Evolutionary conservation across 2,329 filamentous ascomycete species (phyloP).

Genomic region (Juglanconis juglandina): DNA sequence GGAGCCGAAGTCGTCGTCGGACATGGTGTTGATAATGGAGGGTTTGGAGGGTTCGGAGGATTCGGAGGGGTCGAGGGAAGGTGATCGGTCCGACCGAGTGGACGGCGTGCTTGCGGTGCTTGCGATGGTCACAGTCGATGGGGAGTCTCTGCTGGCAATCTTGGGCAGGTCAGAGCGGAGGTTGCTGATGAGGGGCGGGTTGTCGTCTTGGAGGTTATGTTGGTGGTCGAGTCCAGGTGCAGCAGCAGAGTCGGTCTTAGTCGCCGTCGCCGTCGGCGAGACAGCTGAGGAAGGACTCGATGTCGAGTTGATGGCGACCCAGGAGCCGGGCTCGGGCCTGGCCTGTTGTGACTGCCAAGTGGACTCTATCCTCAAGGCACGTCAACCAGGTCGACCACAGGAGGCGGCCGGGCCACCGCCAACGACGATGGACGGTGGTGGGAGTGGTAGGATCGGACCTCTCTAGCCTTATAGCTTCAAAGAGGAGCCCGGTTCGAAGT

Average conservation of each 20-base stretch:
- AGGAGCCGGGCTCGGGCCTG: conserved; percentile 5
- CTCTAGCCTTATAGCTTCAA: background rate
- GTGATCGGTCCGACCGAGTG: background rate
- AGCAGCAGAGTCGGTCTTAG: background rate
- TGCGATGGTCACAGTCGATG: background rate
- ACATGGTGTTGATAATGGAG: conserved; percentile 24
- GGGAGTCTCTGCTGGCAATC: background rate
- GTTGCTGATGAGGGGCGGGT: conserved; percentile 34
- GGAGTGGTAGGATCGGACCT: background rate
- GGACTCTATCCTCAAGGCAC: conserved; percentile 9
- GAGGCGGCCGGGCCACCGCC: background rate
- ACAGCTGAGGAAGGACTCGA: background rate
- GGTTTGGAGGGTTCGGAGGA: conserved; percentile 2
- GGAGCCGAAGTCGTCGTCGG: conserved; percentile 29
- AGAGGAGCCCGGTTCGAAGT: background rate
- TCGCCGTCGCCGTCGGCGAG: background rate
- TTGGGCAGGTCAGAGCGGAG: conserved; percentile 37
- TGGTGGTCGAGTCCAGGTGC: background rate
- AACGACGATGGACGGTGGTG: background rate
- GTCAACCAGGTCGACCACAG: conserved; percentile 4
- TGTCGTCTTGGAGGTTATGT: conserved; percentile 7
- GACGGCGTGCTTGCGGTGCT: background rate
- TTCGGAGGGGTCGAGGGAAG: conserved; percentile 3
- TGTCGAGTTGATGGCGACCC: conserved; percentile 10
- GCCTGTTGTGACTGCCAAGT: conserved; percentile 6